Percentiles rank a stretch among this genome's conserved stretches.
phyloP scores from a whole-genome alignment of 306 rosid species.

The Rosa rugosa region DNA sequence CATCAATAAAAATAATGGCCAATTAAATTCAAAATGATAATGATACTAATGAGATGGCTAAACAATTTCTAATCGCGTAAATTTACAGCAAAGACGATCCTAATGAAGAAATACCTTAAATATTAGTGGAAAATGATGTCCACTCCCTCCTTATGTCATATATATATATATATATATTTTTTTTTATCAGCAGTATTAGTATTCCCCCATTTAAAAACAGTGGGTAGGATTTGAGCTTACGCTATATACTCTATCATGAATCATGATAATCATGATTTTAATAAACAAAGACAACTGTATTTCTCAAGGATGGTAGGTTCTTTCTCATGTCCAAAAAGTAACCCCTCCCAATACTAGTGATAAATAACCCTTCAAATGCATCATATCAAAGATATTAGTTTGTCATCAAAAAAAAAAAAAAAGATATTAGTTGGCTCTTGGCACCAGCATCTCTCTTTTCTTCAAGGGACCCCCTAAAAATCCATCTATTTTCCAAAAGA shows the following conservation, averaged over 20 bases:
- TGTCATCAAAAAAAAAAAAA: no score
- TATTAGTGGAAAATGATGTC: neutral
- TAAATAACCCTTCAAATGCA: neutral
- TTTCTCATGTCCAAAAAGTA: neutral
- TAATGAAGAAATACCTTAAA: neutral
- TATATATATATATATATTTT: no score
- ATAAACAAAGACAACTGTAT: conserved; percentile 12
- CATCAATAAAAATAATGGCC: neutral
- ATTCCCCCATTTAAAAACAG: neutral
- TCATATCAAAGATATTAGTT: no score
- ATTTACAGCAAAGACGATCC: neutral
- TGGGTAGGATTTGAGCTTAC: conserved; percentile 9
- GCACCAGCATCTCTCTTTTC: conserved; percentile 5
- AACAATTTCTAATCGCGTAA: neutral
- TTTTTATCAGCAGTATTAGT: neutral
- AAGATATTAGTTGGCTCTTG: neutral
- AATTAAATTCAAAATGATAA: neutral
- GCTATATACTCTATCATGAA: neutral
- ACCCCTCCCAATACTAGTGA: neutral
- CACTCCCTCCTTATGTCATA: neutral
- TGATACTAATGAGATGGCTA: neutral
- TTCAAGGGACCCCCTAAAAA: neutral
- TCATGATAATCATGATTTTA: conserved; percentile 6
- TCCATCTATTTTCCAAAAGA: neutral
- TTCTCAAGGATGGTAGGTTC: conserved; percentile 16